These are phyloP conservation scores for Diaporthe amygdali DNA, from an alignment of 2,329 filamentous ascomycete genomes.

Conservation along the genomic window DNA sequence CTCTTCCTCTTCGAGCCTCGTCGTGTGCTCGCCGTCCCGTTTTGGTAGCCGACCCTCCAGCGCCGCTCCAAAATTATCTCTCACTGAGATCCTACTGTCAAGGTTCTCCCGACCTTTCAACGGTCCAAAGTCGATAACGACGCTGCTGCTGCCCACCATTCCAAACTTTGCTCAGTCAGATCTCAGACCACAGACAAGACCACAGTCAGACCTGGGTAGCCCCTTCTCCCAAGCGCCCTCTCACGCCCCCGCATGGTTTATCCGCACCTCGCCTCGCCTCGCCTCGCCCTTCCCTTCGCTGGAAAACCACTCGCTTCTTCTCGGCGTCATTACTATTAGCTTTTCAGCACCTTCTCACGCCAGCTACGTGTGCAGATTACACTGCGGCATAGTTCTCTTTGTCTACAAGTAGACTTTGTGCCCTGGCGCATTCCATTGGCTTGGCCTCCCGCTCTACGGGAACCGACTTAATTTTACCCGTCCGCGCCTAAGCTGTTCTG, in stretches of 20 bases:
- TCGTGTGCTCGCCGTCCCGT: background rate
- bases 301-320: background rate
- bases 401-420: background rate
- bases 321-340: background rate
- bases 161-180: background rate
- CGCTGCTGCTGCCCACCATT: background rate
- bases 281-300: background rate
- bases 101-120: slow-evolving; percentile 1
- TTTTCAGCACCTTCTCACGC: background rate
- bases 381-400: background rate
- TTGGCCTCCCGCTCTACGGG: background rate
- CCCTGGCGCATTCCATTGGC: slow-evolving; percentile 13
- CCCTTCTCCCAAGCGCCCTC: background rate
- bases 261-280: background rate
- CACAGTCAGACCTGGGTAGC: background rate
- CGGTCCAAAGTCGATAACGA: background rate
- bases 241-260: background rate
- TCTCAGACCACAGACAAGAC: background rate
- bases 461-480: slow-evolving; percentile 1
- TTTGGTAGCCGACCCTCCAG: background rate
- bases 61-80: slow-evolving; percentile 9
- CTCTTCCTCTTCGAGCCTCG: background rate
- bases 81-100: background rate
- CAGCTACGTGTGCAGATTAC: background rate
- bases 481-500: background rate